Percentiles rank a stretch among this genome's conserved stretches.
These are phyloP conservation scores for Anethum foeniculum DNA, from an alignment of 140 eudicot genomes.

Conservation along the genomic window DNA sequence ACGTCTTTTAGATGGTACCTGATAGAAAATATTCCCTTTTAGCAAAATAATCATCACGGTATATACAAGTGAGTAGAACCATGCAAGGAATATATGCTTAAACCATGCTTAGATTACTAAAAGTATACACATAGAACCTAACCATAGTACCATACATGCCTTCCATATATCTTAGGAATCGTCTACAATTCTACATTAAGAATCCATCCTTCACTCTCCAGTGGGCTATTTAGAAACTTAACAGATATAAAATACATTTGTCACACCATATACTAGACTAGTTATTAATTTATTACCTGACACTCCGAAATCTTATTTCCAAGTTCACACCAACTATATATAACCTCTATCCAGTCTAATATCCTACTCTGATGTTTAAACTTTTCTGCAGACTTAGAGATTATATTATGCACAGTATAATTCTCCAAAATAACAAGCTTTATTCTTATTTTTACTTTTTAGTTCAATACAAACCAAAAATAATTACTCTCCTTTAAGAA, in stretches of 20 bases:
- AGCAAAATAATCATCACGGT: neutral
- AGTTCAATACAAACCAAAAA: neutral
- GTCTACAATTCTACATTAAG: neutral
- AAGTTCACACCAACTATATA: neutral
- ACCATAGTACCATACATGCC: neutral
- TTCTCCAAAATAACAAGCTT: neutral
- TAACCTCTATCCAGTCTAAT: neutral
- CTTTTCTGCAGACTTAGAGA: neutral
- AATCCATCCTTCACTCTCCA: too few species aligned
- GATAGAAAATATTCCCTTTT: constrained; percentile 5
- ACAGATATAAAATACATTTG: neutral
- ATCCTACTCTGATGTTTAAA: neutral
- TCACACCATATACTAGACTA: neutral
- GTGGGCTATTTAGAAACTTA: neutral
- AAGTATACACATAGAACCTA: neutral
- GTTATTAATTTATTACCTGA: neutral
- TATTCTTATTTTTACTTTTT: neutral
- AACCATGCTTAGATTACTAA: neutral
- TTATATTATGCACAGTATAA: neutral
- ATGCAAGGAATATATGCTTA: neutral
- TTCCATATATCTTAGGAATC: neutral
- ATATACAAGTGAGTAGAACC: neutral
- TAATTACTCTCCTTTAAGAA: neutral
- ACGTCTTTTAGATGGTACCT: constrained; percentile 98
- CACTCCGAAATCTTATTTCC: neutral